phyloP scores from a whole-genome alignment of 2,329 filamentous ascomycete genomes.

The Fusarium decemcellulare region DNA sequence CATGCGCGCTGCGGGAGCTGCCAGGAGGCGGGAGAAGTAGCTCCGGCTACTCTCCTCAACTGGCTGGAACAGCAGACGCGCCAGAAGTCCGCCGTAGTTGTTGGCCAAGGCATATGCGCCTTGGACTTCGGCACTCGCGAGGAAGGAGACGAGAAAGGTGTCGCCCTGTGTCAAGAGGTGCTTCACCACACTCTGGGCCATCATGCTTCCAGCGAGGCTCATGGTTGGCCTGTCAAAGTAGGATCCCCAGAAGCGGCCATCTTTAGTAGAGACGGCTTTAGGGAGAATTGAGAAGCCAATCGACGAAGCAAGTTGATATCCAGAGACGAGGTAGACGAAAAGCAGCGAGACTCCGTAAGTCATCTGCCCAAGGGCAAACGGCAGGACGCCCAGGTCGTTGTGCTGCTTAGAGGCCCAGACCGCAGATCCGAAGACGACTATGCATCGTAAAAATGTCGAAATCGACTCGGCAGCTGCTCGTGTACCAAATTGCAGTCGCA shows the following conservation, averaged over 20 bases:
- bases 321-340: constrained; percentile 76
- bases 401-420: constrained; percentile 68
- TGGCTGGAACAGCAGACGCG: constrained; percentile 92
- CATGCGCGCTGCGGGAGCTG: constrained; percentile 47
- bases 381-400: constrained; percentile 79
- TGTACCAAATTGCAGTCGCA: constrained; percentile 82
- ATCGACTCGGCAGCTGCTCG: constrained; percentile 87
- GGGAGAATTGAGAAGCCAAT: constrained; percentile 80
- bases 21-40: constrained; percentile 87
- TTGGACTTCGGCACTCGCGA: constrained; percentile 85
- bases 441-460: constrained; percentile 84
- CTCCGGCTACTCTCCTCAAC: constrained; percentile 94
- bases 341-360: constrained; percentile 80
- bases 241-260: constrained; percentile 63
- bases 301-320: constrained; percentile 66
- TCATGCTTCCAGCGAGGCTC: constrained; percentile 83
- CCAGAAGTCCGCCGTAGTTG: constrained; percentile 93
- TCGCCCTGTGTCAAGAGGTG: constrained; percentile 96
- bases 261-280: constrained; percentile 50
- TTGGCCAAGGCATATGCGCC: constrained; percentile 93
- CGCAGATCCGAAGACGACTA: constrained; percentile 79
- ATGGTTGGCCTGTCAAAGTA: constrained; percentile 81
- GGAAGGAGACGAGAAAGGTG: constrained; percentile 84
- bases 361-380: constrained; percentile 90
- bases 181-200: constrained; percentile 90